Evolutionary conservation across 768 basidiomycete species (phyloP).

Genomic region (Serendipita indica): DNA sequence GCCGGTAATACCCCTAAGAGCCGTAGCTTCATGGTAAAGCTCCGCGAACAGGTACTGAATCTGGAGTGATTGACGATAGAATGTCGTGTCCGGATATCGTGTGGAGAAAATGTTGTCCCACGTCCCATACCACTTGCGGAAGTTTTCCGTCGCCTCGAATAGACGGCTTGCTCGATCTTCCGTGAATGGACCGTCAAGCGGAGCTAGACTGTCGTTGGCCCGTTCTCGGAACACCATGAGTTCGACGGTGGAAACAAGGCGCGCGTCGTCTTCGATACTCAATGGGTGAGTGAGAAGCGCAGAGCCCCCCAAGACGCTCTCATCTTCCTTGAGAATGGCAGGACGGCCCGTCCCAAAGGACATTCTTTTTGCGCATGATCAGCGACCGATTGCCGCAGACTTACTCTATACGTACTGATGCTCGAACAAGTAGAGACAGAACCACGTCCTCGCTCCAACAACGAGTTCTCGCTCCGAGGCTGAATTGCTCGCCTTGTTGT

Average conservation of each 20-base stretch:
- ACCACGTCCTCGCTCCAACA: slow-evolving; percentile 76
- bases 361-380: slow-evolving; percentile 37
- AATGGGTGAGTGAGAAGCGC: slow-evolving; percentile 73
- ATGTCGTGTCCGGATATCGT: slow-evolving; percentile 71
- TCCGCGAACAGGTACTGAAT: slow-evolving; percentile 82
- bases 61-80: slow-evolving; percentile 77
- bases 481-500: slow-evolving; percentile 38
- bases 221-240: slow-evolving; percentile 80
- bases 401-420: slow-evolving; percentile 55
- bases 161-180: slow-evolving; percentile 60
- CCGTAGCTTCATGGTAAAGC: slow-evolving; percentile 72
- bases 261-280: slow-evolving; percentile 85
- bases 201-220: slow-evolving; percentile 68
- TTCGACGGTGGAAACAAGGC: slow-evolving; percentile 87
- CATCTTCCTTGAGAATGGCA: slow-evolving; percentile 83
- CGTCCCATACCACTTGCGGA: slow-evolving; percentile 63
- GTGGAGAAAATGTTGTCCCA: slow-evolving; percentile 72
- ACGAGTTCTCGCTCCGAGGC: slow-evolving; percentile 65
- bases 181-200: slow-evolving; percentile 57
- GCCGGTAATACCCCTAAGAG: slow-evolving; percentile 65
- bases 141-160: slow-evolving; percentile 59
- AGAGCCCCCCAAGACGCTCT: slow-evolving; percentile 71
- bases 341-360: slow-evolving; percentile 92
- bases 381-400: slow-evolving; percentile 13
- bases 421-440: slow-evolving; percentile 85